Base-by-base conservation (phyloP, 2,329 filamentous ascomycete species). In the Aspergillus quadrilineatus region DNA sequence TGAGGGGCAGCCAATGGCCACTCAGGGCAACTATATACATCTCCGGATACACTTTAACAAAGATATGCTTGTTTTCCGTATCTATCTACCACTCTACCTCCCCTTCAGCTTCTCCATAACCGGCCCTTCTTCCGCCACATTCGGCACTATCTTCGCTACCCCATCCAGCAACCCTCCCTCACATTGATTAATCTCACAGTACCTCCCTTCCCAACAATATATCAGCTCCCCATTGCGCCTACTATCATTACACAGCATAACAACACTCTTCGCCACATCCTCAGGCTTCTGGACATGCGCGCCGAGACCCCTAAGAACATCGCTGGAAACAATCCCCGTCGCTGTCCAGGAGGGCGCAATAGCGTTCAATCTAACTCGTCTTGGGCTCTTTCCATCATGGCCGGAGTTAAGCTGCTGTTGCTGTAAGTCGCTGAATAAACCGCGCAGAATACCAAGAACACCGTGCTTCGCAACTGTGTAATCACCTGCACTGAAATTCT, bases 391-490 rank as follows among this genome's bases (percentile, higher is more conserved):
- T 4, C 14, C 58, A 7, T 46, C 52, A 22, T 22, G 22, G 22
- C 22, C 22, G 10, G 26, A 26, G n/a, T 22, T 17, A 17, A 15
- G 17, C 17, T 29, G 22, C 22, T 22, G 1, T 22, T 29, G 15
- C 43, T 57, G 48, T 17, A 82, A 60, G 3, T 77, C 67, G 2
- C 70, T 67, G 1, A 75, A 66, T 8, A 83, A 68, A 3, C 79
- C 77, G 29, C 82, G 77, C 22, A 81, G 74, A 53, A 83, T 77
- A 2, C 83, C 83, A 0, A 85, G 59, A 0, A 83, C 77, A 22
- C 76, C 83, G 53, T 84, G 80, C 57, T 86, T 86, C 29, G 82
- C 71, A 1, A 79, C 76, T 1, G 78, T 64, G 56, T 86, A 85
- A 63, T 85, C 82, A 0, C 75, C 71, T 2, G 75, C 74, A 15